phyloP scores from a whole-genome alignment of 768 basidiomycete species.

The Termitomyces sp. region DNA sequence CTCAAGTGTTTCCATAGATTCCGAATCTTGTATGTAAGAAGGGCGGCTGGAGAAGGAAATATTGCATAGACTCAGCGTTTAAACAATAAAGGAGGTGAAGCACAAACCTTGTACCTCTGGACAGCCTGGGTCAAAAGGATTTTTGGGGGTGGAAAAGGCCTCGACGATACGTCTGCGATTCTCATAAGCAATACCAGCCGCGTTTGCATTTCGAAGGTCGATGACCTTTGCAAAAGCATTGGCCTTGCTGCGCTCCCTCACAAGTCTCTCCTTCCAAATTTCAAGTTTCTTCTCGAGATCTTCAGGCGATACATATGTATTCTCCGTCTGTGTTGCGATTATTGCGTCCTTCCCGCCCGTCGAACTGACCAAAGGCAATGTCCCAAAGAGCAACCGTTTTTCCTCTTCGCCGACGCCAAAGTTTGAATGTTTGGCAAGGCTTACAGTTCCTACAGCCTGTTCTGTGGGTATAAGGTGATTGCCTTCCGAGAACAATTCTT shows the following conservation, averaged over 20 bases:
- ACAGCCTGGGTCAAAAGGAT: slow-evolving; percentile 70
- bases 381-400: slow-evolving; percentile 58
- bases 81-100: neutral
- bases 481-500: slow-evolving; percentile 30
- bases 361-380: slow-evolving; percentile 50
- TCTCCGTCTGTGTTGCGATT: too few relatives aligned
- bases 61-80: neutral
- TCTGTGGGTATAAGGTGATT: slow-evolving; percentile 19
- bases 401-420: slow-evolving; percentile 62
- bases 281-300: neutral
- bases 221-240: slow-evolving; percentile 60
- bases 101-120: slow-evolving; percentile 82
- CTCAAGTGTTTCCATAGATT: slow-evolving; percentile 72
- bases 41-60: slow-evolving; percentile 51
- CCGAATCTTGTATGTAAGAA: slow-evolving; percentile 82
- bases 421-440: slow-evolving; percentile 47
- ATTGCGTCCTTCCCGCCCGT: slow-evolving; percentile 19
- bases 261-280: slow-evolving; percentile 15
- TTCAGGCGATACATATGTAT: neutral
- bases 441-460: slow-evolving; percentile 30
- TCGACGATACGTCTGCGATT: slow-evolving; percentile 75
- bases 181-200: slow-evolving; percentile 79
- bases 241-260: slow-evolving; percentile 38
- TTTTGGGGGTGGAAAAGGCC: slow-evolving; percentile 69
- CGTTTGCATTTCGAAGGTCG: slow-evolving; percentile 85